Evolutionary conservation across 108 stramenopile genomes (phyloP).

Genomic region (Ochromonas danica): DNA sequence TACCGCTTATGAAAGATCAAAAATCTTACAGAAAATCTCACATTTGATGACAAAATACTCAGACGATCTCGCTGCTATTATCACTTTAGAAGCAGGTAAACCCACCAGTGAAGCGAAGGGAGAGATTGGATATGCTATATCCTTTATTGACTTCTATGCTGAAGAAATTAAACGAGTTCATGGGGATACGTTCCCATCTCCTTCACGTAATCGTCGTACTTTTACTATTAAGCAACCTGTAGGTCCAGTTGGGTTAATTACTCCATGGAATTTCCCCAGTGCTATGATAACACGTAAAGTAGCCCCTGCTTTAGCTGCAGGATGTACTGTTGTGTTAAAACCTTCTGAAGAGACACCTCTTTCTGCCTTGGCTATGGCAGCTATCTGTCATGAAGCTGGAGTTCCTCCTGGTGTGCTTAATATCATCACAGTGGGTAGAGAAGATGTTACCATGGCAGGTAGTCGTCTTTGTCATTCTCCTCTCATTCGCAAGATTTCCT

Average conservation of each 20-base stretch:
- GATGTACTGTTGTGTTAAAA: constrained; percentile 55
- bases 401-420: constrained; percentile 56
- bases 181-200: constrained; percentile 54
- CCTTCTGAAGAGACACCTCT: constrained; percentile 62
- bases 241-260: constrained; percentile 72
- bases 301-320: constrained; percentile 34
- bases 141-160: constrained; percentile 82
- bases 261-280: constrained; percentile 96
- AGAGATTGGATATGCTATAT: constrained; percentile 74
- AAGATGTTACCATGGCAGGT: constrained; percentile 58
- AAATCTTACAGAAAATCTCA: constrained; percentile 42
- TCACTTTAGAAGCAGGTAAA: constrained; percentile 92
- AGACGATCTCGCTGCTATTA: constrained; percentile 56
- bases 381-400: constrained; percentile 50
- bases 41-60: constrained; percentile 36
- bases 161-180: constrained; percentile 74
- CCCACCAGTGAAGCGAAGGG: constrained; percentile 77
- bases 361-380: constrained; percentile 50
- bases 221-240: constrained; percentile 68
- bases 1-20: constrained; percentile 45
- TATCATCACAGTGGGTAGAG: constrained; percentile 48
- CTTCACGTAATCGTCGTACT: constrained; percentile 36
- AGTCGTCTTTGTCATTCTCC: constrained; percentile 67
- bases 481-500: constrained; percentile 72
- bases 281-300: constrained; percentile 81